phyloP scores from a whole-genome alignment of 2,329 filamentous ascomycete species.

The Cercospora zeina region DNA sequence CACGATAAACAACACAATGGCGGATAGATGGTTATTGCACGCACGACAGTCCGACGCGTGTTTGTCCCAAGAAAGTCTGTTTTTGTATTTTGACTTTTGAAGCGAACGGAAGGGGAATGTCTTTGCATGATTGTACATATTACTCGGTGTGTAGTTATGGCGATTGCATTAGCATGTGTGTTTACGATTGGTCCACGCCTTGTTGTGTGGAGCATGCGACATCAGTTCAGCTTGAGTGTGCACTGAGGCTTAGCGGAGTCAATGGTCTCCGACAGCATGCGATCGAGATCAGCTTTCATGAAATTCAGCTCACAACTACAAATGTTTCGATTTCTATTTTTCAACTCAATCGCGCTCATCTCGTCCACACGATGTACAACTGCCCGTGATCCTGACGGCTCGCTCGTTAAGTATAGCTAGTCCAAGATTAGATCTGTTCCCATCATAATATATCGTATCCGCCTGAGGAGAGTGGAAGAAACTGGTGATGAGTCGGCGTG shows the following conservation, averaged over 20 bases:
- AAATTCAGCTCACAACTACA: background rate
- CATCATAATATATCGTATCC: slow-evolving; percentile 16
- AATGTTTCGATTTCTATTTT: background rate
- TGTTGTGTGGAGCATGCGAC: background rate
- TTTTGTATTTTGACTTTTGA: background rate
- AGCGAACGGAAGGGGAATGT: slow-evolving; percentile 6
- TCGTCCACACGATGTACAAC: background rate
- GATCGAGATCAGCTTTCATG: background rate
- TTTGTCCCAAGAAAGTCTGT: background rate
- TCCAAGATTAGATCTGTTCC: slow-evolving; percentile 15
- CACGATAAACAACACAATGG: background rate
- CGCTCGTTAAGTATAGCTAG: slow-evolving; percentile 15
- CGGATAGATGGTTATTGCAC: slow-evolving; percentile 4
- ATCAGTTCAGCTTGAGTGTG: too few relatives aligned
- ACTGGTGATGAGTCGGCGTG: slow-evolving; percentile 26
- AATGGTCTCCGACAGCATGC: background rate
- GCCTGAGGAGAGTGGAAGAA: too few relatives aligned
- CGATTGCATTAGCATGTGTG: slow-evolving; percentile 4
- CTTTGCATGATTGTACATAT: slow-evolving; percentile 13
- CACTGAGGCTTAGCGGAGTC: too few relatives aligned
- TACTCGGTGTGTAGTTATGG: background rate
- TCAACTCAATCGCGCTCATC: background rate
- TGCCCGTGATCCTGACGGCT: slow-evolving; percentile 13
- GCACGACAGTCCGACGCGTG: slow-evolving; percentile 1
- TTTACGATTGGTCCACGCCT: background rate